Evolutionary conservation across 176 grass and related monocot species (phyloP), one percentile per base, ranked within the genome.

Genomic region (Oryza meyeriana): DNA sequence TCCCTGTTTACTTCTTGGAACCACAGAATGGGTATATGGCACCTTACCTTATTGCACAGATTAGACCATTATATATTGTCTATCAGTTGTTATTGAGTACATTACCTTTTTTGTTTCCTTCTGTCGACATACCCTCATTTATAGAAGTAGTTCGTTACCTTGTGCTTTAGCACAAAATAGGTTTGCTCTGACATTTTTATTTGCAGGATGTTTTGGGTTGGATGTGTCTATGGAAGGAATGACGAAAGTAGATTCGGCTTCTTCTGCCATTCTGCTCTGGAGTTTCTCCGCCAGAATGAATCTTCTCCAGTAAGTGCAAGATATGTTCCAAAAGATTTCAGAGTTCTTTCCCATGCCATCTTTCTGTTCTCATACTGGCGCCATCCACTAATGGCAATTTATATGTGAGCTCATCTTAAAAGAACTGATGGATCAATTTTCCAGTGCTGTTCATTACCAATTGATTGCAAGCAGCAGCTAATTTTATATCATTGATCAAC

Each of bases 251-350:
- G 96, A 86, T 98, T 98, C 81, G 88, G 88, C 13, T 95, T 95
- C 84, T 98, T 98, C 52, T 95, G 92, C 75, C 90, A 98, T 85
- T 85, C 95, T 79, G 95, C 95, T 77, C 84, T 98, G n/a, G 95
- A 98, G 80, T 93, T 95, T 86, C 90, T 98, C 40, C 85, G 82
- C 18, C 90, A 93, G 38, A 95, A 77, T 61, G 88, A 90, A 84
- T 93, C 86, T 72, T 64, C 72, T 63, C 92, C 95, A 4, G 95
- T 98, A 86, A 86, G 95, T 86, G 59, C 66, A 73, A 75, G 59
- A 61, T 30, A 20, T 77, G 47, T 55, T 31, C 11, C 28, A 36
- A 58, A 33, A 32, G 7, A 71, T 17, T 28, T 55, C 8, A 55
- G 50, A 3, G 16, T 16, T 47, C 16, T 14, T 13, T 45, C 12